Percentiles rank a stretch among this genome's conserved stretches.
Conservation (phyloP, 2,329 filamentous ascomycete species). For the Fusarium sterilihyphosum region DNA sequence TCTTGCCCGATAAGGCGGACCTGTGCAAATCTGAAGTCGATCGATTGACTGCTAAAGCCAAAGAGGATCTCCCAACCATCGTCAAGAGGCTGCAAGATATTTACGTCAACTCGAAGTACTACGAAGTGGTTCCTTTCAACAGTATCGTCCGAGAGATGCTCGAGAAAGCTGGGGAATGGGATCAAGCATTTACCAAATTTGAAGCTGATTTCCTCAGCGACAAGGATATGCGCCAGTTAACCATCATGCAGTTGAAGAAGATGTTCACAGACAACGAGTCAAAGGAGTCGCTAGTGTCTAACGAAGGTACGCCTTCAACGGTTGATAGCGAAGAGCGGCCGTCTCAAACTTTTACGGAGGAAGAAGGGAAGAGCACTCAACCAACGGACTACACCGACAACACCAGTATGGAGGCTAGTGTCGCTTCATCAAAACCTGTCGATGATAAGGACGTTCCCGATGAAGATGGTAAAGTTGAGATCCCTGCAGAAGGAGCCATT, state of each 20-base stretch:
- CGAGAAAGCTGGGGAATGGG: conserved; percentile 94
- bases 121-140: conserved; percentile 95
- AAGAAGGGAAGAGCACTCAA: conserved; percentile 59
- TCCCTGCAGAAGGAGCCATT: conserved; percentile 50
- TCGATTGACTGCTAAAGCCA: conserved; percentile 77
- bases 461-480: conserved; percentile 46
- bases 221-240: conserved; percentile 92
- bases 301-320: conserved; percentile 71
- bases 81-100: conserved; percentile 84
- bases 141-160: conserved; percentile 88
- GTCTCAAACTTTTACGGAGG: conserved; percentile 57
- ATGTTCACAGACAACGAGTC: conserved; percentile 94
- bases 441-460: conserved; percentile 37
- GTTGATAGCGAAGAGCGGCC: conserved; percentile 60
- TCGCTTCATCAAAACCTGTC: conserved; percentile 39
- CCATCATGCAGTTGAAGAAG: conserved; percentile 91
- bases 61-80: conserved; percentile 82
- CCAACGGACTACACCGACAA: conserved; percentile 53
- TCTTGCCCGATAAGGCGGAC: conserved; percentile 86
- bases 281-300: conserved; percentile 75
- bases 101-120: conserved; percentile 94
- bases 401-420: conserved; percentile 46
- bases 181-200: conserved; percentile 87
- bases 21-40: conserved; percentile 86
- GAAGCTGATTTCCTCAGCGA: conserved; percentile 95